Conservation (phyloP, 108 stramenopile genomes). For the Nitzschia palea region DNA sequence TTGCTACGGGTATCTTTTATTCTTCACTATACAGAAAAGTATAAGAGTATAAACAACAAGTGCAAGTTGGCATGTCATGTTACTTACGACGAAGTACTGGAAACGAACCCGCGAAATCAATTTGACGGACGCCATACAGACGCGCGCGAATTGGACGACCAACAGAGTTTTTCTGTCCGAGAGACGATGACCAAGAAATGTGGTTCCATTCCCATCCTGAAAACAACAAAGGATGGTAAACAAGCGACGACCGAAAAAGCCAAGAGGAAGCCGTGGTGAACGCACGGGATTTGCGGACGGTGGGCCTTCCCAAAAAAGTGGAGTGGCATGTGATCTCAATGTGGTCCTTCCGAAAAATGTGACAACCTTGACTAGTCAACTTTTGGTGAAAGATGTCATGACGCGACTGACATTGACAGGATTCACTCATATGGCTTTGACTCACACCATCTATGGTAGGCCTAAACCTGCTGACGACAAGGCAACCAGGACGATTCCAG, state of each 20-base stretch:
- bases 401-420: slow-evolving; percentile 40
- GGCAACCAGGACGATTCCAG: slow-evolving; percentile 46
- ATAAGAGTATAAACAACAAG: too few relatives aligned
- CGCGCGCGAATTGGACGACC: too few relatives aligned
- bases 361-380: slow-evolving; percentile 2
- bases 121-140: too few relatives aligned
- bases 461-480: slow-evolving; percentile 48
- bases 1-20: too few relatives aligned
- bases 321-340: slow-evolving; percentile 28
- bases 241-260: not conserved
- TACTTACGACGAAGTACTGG: too few relatives aligned
- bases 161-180: too few relatives aligned
- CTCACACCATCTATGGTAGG: slow-evolving; percentile 65
- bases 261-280: slow-evolving; percentile 31
- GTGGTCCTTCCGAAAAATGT: slow-evolving; percentile 26
- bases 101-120: too few relatives aligned
- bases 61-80: too few relatives aligned
- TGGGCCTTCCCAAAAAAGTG: slow-evolving; percentile 2
- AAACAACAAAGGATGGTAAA: not conserved
- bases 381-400: slow-evolving; percentile 25
- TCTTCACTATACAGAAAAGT: too few relatives aligned
- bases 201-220: too few relatives aligned
- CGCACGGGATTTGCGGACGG: not conserved
- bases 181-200: too few relatives aligned
- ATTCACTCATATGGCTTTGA: slow-evolving; percentile 55